Evolutionary conservation across 2,329 filamentous ascomycete species (phyloP).

Genomic region (Septoria linicola): DNA sequence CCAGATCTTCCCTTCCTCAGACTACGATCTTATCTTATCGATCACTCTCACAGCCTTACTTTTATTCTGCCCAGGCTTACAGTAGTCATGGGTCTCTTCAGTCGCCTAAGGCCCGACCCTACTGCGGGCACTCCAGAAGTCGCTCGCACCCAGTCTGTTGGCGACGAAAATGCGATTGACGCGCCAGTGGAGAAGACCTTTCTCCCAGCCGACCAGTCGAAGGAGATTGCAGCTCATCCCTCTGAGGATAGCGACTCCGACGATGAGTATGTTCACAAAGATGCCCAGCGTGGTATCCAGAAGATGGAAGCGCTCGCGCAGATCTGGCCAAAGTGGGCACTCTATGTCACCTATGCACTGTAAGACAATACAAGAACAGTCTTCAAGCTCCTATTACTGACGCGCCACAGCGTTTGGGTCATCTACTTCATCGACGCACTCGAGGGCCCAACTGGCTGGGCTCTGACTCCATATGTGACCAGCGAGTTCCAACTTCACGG

Average conservation of each 20-base stretch:
- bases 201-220: slow-evolving; percentile 14
- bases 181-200: background rate
- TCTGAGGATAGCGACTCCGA: slow-evolving; percentile 23
- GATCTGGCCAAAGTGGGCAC: slow-evolving; percentile 22
- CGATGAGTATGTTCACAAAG: slow-evolving; percentile 21
- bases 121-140: slow-evolving; percentile 14
- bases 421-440: slow-evolving; percentile 53
- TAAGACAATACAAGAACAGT: background rate
- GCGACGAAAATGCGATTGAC: slow-evolving; percentile 1
- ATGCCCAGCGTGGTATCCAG: slow-evolving; percentile 23
- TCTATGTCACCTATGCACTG: slow-evolving; percentile 19
- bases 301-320: slow-evolving; percentile 24
- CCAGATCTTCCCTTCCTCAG: background rate
- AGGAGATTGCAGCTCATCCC: slow-evolving; percentile 14
- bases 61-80: background rate
- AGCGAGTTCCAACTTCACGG: slow-evolving; percentile 39
- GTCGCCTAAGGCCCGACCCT: slow-evolving; percentile 10
- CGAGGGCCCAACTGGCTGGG: slow-evolving; percentile 30
- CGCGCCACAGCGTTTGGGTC: slow-evolving; percentile 44
- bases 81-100: slow-evolving; percentile 13
- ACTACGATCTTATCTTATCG: slow-evolving; percentile 11
- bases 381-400: background rate
- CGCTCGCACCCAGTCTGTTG: background rate
- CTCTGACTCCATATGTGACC: slow-evolving; percentile 43
- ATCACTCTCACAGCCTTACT: background rate